A percentile compares a stretch with the other conserved stretches of the same genome.
Evolutionary conservation across 2,329 filamentous ascomycete genomes (phyloP).

Genomic region (Trichoderma arundinaceum): DNA sequence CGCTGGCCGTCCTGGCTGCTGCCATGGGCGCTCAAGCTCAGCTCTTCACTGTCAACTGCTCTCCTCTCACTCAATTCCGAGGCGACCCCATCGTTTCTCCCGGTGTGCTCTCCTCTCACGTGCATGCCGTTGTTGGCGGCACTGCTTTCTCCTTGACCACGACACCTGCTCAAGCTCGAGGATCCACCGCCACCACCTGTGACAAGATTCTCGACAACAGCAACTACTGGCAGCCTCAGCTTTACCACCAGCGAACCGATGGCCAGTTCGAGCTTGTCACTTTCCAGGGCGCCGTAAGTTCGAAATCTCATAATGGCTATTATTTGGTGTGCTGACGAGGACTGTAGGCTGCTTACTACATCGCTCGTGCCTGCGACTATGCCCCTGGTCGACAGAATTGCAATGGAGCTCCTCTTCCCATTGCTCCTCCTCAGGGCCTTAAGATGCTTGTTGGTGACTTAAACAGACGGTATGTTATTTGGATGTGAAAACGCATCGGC

Average conservation of each 20-base stretch:
- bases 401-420: constrained; percentile 42
- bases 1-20: constrained; percentile 16
- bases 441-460: constrained; percentile 70
- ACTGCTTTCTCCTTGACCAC: constrained; percentile 63
- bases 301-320: background rate
- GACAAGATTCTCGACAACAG: constrained; percentile 65
- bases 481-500: background rate
- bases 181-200: constrained; percentile 68
- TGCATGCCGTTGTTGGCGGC: constrained; percentile 67
- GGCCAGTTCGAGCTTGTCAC: constrained; percentile 57
- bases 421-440: constrained; percentile 66
- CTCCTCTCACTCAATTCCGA: constrained; percentile 48
- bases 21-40: constrained; percentile 31
- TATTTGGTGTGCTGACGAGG: background rate
- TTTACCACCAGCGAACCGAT: constrained; percentile 58
- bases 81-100: constrained; percentile 65
- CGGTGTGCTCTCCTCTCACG: constrained; percentile 58
- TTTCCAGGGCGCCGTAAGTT: constrained; percentile 41
- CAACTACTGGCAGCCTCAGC: constrained; percentile 71
- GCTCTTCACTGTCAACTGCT: constrained; percentile 40
- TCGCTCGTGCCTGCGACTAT: constrained; percentile 40
- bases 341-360: constrained; percentile 39
- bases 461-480: constrained; percentile 46
- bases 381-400: constrained; percentile 37
- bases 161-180: constrained; percentile 57